These are phyloP conservation scores for Geranium brycei DNA, from an alignment of 345 rosid species.

Conservation along the genomic window DNA sequence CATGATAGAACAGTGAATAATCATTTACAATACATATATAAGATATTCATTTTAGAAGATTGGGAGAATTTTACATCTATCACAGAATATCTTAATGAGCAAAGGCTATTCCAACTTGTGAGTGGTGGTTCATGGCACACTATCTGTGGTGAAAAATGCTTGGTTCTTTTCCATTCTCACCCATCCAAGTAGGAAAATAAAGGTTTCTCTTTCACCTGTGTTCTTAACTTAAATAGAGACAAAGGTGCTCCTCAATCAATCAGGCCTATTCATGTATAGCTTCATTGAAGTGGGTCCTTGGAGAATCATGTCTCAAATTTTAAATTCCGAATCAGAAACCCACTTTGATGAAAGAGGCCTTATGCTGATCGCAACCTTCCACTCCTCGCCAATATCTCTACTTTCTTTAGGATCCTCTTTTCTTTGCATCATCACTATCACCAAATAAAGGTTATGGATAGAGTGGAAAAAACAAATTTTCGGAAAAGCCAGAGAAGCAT, in stretches of 20 bases:
- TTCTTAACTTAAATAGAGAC: conserved; percentile 23
- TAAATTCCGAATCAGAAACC: conserved; percentile 40
- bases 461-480: conserved; percentile 24
- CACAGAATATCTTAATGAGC: background rate
- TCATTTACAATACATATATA: too few species aligned
- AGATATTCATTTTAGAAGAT: too few species aligned
- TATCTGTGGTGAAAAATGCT: conserved; percentile 22
- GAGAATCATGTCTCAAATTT: conserved; percentile 18
- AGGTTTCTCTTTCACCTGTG: conserved; percentile 17
- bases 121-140: conserved; percentile 35
- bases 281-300: conserved; percentile 15
- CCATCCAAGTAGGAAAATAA: conserved; percentile 6
- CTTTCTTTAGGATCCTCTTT: conserved; percentile 8
- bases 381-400: conserved; percentile 10
- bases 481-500: conserved; percentile 30
- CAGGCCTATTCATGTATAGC: conserved; percentile 8
- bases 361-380: conserved; percentile 19
- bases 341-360: conserved; percentile 32
- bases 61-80: conserved; percentile 18
- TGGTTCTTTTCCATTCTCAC: conserved; percentile 12
- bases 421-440: conserved; percentile 14
- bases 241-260: conserved; percentile 28
- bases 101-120: background rate
- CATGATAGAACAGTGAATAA: too few species aligned
- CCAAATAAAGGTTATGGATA: conserved; percentile 11